These are phyloP conservation scores for Fusarium sp. DNA, from an alignment of 2,329 filamentous ascomycete genomes.

Conservation along the genomic window DNA sequence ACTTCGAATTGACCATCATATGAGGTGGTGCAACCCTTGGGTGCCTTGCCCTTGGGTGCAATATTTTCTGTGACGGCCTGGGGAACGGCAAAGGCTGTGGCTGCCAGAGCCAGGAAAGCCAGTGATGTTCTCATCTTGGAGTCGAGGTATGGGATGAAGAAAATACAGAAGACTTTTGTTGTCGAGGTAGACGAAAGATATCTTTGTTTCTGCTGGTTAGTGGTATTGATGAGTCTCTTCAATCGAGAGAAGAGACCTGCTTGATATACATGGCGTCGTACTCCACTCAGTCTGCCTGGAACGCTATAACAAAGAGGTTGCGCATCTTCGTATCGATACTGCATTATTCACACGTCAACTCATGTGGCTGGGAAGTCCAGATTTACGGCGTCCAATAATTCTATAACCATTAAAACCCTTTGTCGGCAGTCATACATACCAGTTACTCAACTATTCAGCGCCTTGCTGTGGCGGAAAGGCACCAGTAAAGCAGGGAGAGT, in stretches of 20 bases:
- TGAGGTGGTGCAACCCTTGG: slow-evolving; percentile 61
- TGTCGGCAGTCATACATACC: slow-evolving; percentile 10
- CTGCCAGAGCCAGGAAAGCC: slow-evolving; percentile 48
- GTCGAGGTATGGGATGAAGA: not conserved
- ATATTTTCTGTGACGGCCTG: slow-evolving; percentile 57
- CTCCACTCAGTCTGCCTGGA: slow-evolving; percentile 9
- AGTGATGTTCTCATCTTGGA: slow-evolving; percentile 34
- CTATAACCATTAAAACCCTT: slow-evolving; percentile 3
- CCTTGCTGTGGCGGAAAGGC: slow-evolving; percentile 2
- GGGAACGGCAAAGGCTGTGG: slow-evolving; percentile 53
- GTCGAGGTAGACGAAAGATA: not conserved
- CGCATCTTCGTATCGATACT: not conserved
- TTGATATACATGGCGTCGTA: slow-evolving; percentile 29
- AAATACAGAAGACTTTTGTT: not conserved
- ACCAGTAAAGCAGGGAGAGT: slow-evolving; percentile 16
- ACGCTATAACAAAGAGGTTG: slow-evolving; percentile 5
- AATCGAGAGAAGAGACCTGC: not conserved
- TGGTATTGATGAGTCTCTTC: not conserved
- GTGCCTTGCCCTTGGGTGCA: slow-evolving; percentile 58
- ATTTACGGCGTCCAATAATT: not conserved
- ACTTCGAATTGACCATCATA: slow-evolving; percentile 67
- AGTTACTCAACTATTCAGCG: not conserved
- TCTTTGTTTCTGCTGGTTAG: not conserved
- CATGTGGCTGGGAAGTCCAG: slow-evolving; percentile 20
- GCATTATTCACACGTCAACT: slow-evolving; percentile 27